phyloP scores from a whole-genome alignment of 805 yeast genomes.

The Candida glaebosa region DNA sequence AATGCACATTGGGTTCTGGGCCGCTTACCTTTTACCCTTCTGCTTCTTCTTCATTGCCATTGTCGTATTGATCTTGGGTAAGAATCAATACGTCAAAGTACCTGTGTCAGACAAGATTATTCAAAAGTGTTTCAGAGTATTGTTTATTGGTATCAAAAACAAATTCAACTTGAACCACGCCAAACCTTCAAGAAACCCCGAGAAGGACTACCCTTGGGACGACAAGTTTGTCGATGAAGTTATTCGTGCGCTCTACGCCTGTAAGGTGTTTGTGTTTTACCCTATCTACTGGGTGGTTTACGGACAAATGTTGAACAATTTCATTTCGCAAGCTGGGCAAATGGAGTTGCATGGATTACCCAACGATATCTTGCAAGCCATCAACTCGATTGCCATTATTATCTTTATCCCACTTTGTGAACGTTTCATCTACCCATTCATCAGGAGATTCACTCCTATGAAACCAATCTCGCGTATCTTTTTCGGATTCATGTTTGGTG shows the following conservation, averaged over 20 bases:
- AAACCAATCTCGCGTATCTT: conserved; percentile 70
- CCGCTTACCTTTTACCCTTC: conserved; percentile 71
- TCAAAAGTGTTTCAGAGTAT: conserved; percentile 45
- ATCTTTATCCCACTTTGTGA: conserved; percentile 76
- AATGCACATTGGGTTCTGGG: conserved; percentile 62
- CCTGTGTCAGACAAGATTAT: conserved; percentile 63
- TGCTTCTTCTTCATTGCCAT: conserved; percentile 54
- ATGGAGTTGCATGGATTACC: conserved; percentile 78
- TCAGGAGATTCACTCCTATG: conserved; percentile 48
- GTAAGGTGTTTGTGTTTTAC: conserved; percentile 68
- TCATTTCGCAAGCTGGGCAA: conserved; percentile 69
- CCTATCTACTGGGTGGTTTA: conserved; percentile 75
- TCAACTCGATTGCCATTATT: conserved; percentile 73
- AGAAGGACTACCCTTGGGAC: conserved; percentile 51
- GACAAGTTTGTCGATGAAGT: conserved; percentile 76
- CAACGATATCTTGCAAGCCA: conserved; percentile 72
- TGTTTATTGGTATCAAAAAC: conserved; percentile 43
- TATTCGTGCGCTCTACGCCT: conserved; percentile 59
- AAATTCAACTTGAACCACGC: conserved; percentile 51
- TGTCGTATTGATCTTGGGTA: conserved; percentile 50
- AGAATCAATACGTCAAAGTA: conserved; percentile 50
- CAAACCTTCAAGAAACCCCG: conserved; percentile 53
- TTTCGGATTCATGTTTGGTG: conserved; percentile 64
- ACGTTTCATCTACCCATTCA: conserved; percentile 46
- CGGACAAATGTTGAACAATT: conserved; percentile 68